These are phyloP conservation scores for Taiozyma sp. DNA, from an alignment of 1,139 yeast genomes.

Conservation along the genomic window DNA sequence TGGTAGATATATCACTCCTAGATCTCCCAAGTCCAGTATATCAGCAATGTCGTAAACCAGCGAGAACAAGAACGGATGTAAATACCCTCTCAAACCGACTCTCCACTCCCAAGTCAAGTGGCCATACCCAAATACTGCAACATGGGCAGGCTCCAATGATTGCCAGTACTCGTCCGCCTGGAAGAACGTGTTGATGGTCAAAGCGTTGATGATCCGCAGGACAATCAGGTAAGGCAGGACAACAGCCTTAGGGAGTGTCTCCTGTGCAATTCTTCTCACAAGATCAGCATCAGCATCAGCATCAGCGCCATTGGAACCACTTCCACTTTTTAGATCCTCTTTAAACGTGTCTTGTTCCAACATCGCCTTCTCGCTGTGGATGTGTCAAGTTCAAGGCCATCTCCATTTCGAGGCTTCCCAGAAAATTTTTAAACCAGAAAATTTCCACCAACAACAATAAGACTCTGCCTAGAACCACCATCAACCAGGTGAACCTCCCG, in stretches of 20 bases:
- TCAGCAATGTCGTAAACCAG: constrained; percentile 11
- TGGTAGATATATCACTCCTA: constrained; percentile 44
- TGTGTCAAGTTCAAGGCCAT: background rate
- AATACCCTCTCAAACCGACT: constrained; percentile 63
- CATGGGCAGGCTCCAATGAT: constrained; percentile 87
- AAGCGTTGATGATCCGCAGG: constrained; percentile 55
- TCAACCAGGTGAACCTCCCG: background rate
- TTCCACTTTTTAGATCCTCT: background rate
- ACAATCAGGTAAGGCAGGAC: constrained; percentile 24
- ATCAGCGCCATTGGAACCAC: background rate
- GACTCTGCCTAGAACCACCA: background rate
- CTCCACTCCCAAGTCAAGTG: constrained; percentile 95
- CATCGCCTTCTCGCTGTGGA: background rate
- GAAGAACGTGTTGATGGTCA: constrained; percentile 66
- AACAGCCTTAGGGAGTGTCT: constrained; percentile 9
- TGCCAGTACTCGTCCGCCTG: constrained; percentile 98
- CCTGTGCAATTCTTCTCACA: background rate
- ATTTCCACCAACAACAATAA: background rate
- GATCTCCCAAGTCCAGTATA: constrained; percentile 27
- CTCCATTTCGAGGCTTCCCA: background rate
- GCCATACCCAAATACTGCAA: constrained; percentile 70
- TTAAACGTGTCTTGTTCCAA: background rate
- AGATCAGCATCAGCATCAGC: background rate
- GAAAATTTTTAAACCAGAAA: background rate
- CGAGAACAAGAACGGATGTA: constrained; percentile 69